phyloP scores from a whole-genome alignment of 768 basidiomycete species.

The Suillus decipiens region DNA sequence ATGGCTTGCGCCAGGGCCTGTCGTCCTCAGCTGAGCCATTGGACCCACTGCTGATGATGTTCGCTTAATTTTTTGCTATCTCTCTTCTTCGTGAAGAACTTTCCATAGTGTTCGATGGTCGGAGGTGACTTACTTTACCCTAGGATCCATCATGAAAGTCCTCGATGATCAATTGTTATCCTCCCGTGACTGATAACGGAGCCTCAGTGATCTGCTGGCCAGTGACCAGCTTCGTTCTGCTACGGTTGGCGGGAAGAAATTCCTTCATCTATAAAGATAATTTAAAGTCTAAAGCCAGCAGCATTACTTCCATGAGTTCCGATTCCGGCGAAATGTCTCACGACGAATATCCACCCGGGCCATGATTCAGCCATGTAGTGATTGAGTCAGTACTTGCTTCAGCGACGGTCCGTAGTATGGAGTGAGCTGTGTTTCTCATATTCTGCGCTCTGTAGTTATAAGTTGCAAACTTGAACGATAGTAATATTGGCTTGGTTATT shows the following conservation, averaged over 20 bases:
- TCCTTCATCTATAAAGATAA: too few relatives aligned
- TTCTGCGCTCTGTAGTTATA: not conserved
- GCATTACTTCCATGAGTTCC: not conserved
- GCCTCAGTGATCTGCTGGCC: not conserved
- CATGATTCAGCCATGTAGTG: too few relatives aligned
- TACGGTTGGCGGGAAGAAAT: not conserved
- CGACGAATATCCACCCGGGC: not conserved
- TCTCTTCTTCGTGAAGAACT: conserved; percentile 37
- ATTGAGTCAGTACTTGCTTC: not conserved
- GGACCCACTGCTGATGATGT: conserved; percentile 2
- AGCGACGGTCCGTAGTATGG: not conserved
- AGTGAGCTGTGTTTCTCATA: not conserved
- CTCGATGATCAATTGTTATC: too few relatives aligned
- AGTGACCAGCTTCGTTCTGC: not conserved
- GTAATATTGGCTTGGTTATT: not conserved
- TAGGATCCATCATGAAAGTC: too few relatives aligned
- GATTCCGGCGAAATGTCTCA: conserved; percentile 1
- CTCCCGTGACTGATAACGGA: too few relatives aligned
- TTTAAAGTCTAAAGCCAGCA: too few relatives aligned
- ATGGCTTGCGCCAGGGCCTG: not conserved
- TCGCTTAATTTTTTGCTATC: conserved; percentile 37
- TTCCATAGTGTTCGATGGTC: too few relatives aligned
- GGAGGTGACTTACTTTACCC: not conserved
- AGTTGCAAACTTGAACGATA: not conserved
- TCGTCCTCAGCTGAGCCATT: conserved; percentile 4